A percentile compares a stretch with the other conserved stretches of the same genome.
Evolutionary conservation across 108 stramenopile species (phyloP).

Genomic region (Pseudonitzschia multiseries): DNA sequence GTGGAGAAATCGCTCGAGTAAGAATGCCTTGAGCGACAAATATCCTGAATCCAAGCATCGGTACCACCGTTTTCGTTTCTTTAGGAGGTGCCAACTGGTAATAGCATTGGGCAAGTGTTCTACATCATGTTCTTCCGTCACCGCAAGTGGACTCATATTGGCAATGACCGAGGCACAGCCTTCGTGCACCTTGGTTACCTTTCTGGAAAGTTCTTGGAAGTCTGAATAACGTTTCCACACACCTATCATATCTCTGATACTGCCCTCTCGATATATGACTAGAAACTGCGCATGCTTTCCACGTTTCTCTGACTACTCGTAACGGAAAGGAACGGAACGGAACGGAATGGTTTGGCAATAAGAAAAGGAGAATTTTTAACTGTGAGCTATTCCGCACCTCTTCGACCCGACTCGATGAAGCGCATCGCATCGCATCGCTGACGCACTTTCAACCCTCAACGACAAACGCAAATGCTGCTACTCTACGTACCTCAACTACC

Average conservation of each 20-base stretch:
- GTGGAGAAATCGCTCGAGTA: conserved; percentile 94
- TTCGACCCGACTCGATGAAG: background rate
- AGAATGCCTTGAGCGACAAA: conserved; percentile 91
- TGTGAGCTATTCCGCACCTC: no score
- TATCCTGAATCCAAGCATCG: conserved; percentile 93
- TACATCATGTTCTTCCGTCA: conserved; percentile 76
- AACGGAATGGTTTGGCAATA: background rate
- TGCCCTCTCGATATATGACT: conserved; percentile 82
- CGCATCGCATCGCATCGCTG: no score
- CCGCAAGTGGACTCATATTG: conserved; percentile 69
- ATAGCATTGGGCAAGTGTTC: conserved; percentile 84
- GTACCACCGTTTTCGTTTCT: conserved; percentile 91
- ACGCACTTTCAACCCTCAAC: background rate
- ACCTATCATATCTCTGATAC: conserved; percentile 82
- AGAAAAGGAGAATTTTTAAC: conserved; percentile 18
- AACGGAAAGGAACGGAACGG: no score
- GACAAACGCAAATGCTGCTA: background rate
- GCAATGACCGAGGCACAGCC: conserved; percentile 76
- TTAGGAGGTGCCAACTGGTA: conserved; percentile 83
- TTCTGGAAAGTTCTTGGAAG: conserved; percentile 72
- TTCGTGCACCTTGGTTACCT: conserved; percentile 73
- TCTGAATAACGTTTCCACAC: conserved; percentile 91
- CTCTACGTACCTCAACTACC: conserved; percentile 69
- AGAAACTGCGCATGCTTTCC: conserved; percentile 87
- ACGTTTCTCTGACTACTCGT: conserved; percentile 62